Evolutionary conservation across 352 stramenopile genomes (phyloP).

Genomic region (Globisporangium megalacanthum): DNA sequence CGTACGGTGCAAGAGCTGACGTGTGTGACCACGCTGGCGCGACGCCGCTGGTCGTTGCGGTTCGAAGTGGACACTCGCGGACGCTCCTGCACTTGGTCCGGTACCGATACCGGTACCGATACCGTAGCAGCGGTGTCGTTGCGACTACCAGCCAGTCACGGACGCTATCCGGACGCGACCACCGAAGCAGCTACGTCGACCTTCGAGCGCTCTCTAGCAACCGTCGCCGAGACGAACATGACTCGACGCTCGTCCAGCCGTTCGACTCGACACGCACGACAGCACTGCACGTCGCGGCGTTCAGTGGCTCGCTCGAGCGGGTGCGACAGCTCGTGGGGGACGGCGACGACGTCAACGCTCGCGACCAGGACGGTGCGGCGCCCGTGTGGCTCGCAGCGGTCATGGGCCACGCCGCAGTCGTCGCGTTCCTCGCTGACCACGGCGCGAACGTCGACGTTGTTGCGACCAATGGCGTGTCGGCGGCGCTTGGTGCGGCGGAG

Average conservation of each 20-base stretch:
- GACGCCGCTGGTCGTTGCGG: slow-evolving; percentile 22
- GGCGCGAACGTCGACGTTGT: slow-evolving; percentile 20
- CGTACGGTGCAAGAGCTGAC: slow-evolving; percentile 20
- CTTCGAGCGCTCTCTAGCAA: neutral
- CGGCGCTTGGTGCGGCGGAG: slow-evolving; percentile 22
- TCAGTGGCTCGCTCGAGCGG: slow-evolving; percentile 19
- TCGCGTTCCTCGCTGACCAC: slow-evolving; percentile 28
- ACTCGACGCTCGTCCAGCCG: neutral
- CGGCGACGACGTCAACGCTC: slow-evolving; percentile 20
- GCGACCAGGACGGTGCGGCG: slow-evolving; percentile 25
- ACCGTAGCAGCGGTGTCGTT: slow-evolving; percentile 4
- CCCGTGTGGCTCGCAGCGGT: slow-evolving; percentile 32
- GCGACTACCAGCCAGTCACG: neutral
- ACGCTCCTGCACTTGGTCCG: slow-evolving; percentile 21
- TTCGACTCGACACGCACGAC: slow-evolving; percentile 26
- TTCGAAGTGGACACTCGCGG: slow-evolving; percentile 24
- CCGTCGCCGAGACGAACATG: neutral
- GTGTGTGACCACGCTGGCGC: slow-evolving; percentile 12
- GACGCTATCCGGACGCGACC: neutral
- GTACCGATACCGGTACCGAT: slow-evolving; percentile 6
- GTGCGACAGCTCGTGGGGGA: slow-evolving; percentile 19
- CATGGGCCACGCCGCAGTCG: slow-evolving; percentile 27
- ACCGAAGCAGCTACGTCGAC: slow-evolving; percentile 1
- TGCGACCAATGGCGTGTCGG: slow-evolving; percentile 16
- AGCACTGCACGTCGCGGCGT: slow-evolving; percentile 33